A percentile compares a stretch with the other conserved stretches of the same genome.
phyloP scores from a whole-genome alignment of 169 alveolate genomes.

The Cryptosporidium sp. region DNA sequence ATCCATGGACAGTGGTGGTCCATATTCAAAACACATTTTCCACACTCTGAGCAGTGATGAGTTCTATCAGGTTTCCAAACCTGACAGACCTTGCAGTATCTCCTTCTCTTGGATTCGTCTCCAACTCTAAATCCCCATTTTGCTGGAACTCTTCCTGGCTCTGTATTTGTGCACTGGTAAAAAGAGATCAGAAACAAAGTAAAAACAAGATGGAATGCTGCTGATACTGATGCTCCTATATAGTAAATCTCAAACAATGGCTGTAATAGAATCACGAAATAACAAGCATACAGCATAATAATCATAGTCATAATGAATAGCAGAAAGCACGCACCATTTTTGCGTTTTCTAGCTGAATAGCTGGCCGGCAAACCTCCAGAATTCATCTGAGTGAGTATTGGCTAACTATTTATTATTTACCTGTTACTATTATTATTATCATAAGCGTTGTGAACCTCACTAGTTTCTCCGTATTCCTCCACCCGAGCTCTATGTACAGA shows the following conservation, averaged over 20 bases:
- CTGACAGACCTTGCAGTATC: conserved; percentile 96
- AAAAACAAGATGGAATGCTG: conserved; percentile 64
- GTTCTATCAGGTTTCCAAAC: conserved; percentile 98
- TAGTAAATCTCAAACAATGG: conserved; percentile 63
- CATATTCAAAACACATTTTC: conserved; percentile 96
- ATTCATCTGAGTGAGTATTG: conserved; percentile 41
- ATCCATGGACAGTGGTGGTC: conserved; percentile 99
- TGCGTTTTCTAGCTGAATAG: conserved; percentile 58
- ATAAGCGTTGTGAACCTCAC: neutral
- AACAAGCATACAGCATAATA: conserved; percentile 37
- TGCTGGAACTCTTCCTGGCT: conserved; percentile 95
- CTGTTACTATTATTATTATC: neutral
- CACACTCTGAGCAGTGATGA: conserved; percentile 97
- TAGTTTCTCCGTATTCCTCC: neutral
- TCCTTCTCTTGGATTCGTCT: conserved; percentile 94
- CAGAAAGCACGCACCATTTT: conserved; percentile 60
- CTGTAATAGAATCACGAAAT: conserved; percentile 27
- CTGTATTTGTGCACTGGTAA: conserved; percentile 88
- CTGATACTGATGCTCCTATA: conserved; percentile 58
- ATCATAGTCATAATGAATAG: conserved; percentile 57
- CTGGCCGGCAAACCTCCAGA: conserved; percentile 38
- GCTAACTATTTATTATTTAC: neutral
- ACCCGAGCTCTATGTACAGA: neutral
- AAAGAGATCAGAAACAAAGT: conserved; percentile 44
- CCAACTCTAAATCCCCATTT: conserved; percentile 98